Conservation (phyloP, 2,329 filamentous ascomycete species). For the Diaporthe sp. region DNA sequence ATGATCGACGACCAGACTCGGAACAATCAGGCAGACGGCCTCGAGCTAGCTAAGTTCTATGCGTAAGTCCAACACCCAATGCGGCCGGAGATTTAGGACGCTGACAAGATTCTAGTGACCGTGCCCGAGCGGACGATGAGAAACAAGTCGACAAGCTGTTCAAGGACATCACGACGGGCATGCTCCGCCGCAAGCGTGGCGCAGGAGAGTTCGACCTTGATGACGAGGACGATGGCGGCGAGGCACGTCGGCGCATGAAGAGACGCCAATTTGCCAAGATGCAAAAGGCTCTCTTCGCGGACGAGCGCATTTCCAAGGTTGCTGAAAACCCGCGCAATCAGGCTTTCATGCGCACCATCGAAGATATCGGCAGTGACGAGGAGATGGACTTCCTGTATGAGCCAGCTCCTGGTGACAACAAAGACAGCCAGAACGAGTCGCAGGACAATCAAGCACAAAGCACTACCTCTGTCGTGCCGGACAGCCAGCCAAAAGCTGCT, state of each 20-base stretch:
- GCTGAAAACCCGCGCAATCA: conserved; percentile 89
- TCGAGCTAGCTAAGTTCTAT: conserved; percentile 86
- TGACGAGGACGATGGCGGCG: conserved; percentile 90
- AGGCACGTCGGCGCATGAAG: conserved; percentile 83
- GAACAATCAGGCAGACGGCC: conserved; percentile 82
- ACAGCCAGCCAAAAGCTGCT: conserved; percentile 64
- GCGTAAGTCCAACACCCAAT: conserved; percentile 74
- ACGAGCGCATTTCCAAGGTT: conserved; percentile 92
- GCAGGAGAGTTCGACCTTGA: conserved; percentile 83
- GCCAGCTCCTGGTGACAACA: conserved; percentile 56
- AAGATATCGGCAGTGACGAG: conserved; percentile 82
- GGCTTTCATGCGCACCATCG: conserved; percentile 91
- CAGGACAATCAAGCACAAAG: conserved; percentile 48
- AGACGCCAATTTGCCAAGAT: conserved; percentile 90
- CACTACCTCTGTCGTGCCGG: conserved; percentile 54
- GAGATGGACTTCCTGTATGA: conserved; percentile 77
- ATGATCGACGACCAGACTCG: conserved; percentile 91
- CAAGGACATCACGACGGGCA: conserved; percentile 91
- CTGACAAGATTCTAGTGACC: conserved; percentile 67
- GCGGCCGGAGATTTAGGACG: conserved; percentile 27
- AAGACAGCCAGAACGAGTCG: conserved; percentile 51
- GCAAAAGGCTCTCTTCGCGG: conserved; percentile 87
- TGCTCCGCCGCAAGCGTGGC: conserved; percentile 85
- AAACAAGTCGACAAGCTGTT: conserved; percentile 91
- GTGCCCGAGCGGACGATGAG: conserved; percentile 84